Base-by-base conservation (phyloP, 2,329 filamentous ascomycete species). In the Fusarium annulatum region DNA sequence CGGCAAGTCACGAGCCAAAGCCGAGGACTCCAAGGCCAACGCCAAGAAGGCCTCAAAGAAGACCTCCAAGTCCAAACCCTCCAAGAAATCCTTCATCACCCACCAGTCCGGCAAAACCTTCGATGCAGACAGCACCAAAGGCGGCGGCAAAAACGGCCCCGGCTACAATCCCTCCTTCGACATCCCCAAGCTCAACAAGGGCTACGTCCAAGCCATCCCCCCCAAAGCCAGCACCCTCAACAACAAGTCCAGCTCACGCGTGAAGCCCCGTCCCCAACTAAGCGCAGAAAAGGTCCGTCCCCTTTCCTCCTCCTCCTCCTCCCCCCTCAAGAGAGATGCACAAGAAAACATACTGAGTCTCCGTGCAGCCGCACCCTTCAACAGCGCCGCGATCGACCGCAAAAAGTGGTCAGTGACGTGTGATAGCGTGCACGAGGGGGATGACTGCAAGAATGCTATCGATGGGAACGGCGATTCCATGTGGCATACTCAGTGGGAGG, bases 401-500 rank as follows among this genome's bases (percentile, higher is more conserved):
- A 45, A 19, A 9, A 58, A 63, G 21, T 73, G 70, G 71, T 62
- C 39, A 10, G 62, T 62, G 26, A 68, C 51, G 26, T 71, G 71
- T 18, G 71, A 71, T 38, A 73, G 71, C 16, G 33, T 45, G 9
- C 34, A 73, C 3, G 12, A 38, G n/a, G 59, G 59, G 18, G 39
- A 69, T 23, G 67, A 55, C 11, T 74, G 72, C 21, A 43, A 41
- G 10, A 60, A 58, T 55, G 61, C 71, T 11, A 61, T 74, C 11
- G 71, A 74, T 23, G 59, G 60, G 9, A 38, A 61, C 12, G 26
- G 5, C 1, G 45, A 48, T 23, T 61, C 60, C 0, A 45, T 74
- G 19, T 74, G 67, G 71, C 71, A 74, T 42, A 74, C 71, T 0
- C 56, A 63, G 7, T 74, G 61, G 63, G 61, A 63, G 33, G 49